Evolutionary conservation across 371 early-diverging fungal genomes (phyloP), one percentile per base, ranked within the genome.

Genomic region (Cokeromyces recurvatus): DNA sequence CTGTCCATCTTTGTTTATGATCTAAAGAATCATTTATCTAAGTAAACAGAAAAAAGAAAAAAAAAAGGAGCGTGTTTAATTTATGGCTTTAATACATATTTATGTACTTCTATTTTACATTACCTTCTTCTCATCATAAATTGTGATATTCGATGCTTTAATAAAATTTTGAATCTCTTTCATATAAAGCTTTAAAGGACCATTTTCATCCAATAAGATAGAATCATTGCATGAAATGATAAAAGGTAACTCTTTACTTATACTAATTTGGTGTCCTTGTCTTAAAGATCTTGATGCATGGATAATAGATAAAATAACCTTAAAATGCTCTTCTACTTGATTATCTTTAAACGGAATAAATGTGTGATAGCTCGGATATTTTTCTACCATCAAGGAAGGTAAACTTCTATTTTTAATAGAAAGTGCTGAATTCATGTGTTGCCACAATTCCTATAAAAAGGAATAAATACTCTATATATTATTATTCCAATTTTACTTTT

Each of bases 361-460:
- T 9, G 72, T 56, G 10, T 53, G 31, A 3, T 24, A 25, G n/a
- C 58, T 51, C 1, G 85, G 85, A 46, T 74, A 84, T 14, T 49
- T 41, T 31, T 78, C 75, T 4, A 75, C 44, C 85, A 84, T 84
- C 21, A 84, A 55, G 1, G 81, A 75, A 6, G 64, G 62, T 5
- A 53, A 51, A 3, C 49, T 56, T 16, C 50, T 14, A 10, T 51
- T 29, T 32, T 37, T 34, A 11, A 27, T 22, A 11, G 64, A 51
- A 21, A 60, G 19, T 16, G 46, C 35, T 6, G 67, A 49, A 19
- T 59, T 54, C 57, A 79, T 63, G 34, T 71, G 69, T 44, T 84
- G 82, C 76, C 81, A 84, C 22, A 84, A 40, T 72, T 83, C 81
- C 81, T 83, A 51, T 20, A 14, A 14, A n/a, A n/a, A n/a, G n/a